phyloP scores from a whole-genome alignment of 768 basidiomycete species.

The Rubroboletus satanas region DNA sequence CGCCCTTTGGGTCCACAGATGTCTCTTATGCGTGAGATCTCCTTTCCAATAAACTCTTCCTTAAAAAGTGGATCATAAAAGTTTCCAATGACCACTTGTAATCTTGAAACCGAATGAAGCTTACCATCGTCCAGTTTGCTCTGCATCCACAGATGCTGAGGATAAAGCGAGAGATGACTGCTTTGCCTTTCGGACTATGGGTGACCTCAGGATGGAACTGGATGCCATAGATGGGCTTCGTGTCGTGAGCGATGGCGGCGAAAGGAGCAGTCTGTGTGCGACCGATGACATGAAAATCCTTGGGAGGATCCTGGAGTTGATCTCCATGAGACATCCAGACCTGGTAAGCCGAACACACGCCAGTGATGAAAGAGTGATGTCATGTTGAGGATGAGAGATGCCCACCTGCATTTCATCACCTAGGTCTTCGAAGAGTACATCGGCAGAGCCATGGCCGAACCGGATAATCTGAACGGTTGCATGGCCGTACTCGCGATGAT shows the following conservation, averaged over 20 bases:
- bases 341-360: slow-evolving; percentile 39
- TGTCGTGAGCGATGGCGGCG: slow-evolving; percentile 88
- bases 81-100: background rate
- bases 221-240: slow-evolving; percentile 89
- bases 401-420: slow-evolving; percentile 86
- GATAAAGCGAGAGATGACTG: slow-evolving; percentile 84
- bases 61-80: slow-evolving; percentile 25
- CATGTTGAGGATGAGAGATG: background rate
- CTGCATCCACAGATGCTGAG: slow-evolving; percentile 78
- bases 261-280: slow-evolving; percentile 83
- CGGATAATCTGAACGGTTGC: slow-evolving; percentile 75
- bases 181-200: slow-evolving; percentile 84
- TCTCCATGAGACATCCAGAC: slow-evolving; percentile 99
- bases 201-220: slow-evolving; percentile 99
- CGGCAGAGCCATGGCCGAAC: slow-evolving; percentile 53
- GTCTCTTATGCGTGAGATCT: slow-evolving; percentile 87
- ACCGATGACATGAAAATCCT: slow-evolving; percentile 85
- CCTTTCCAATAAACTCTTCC: slow-evolving; percentile 98
- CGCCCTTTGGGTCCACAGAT: slow-evolving; percentile 93
- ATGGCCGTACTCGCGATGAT: slow-evolving; percentile 94
- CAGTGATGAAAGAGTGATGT: background rate
- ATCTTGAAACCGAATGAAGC: slow-evolving; percentile 6
- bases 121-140: slow-evolving; percentile 91
- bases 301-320: slow-evolving; percentile 77
- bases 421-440: slow-evolving; percentile 80